Base-by-base conservation (phyloP, 495 filamentous ascomycete genomes). In the Hypoxylon intermedium region DNA sequence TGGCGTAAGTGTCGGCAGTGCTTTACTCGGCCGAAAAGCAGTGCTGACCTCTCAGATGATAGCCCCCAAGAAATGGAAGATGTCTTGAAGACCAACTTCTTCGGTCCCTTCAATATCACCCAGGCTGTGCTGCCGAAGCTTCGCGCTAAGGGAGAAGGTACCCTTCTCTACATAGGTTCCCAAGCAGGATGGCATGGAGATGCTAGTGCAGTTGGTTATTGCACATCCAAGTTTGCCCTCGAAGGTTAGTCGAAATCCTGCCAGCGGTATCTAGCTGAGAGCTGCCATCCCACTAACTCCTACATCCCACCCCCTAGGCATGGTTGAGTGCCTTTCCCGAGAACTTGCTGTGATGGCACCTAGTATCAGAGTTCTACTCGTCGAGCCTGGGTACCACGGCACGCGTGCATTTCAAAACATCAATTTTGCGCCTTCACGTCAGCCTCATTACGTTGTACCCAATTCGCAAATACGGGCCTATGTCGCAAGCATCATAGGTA, bases 351-450 rank as follows among this genome's bases (percentile, higher is more conserved):
- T 23, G 45, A 26, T 81, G 13, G 64, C 58, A 1, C 70, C 70
- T 0, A 67, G 67, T n/a, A 70, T 82, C 26, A 59, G 73, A 4
- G 71, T 43, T 6, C 56, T 67, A 0, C 48, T 68, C 6, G 60
- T 81, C 18, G 75, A 80, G 56, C 79, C 76, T 2, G 77, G 74
- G 3, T 57, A 57, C 24, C 61, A 62, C 42, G 5, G 26, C 20
- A 67, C 64, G 2, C 47, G 19, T 3, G 47, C 15, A 9, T 59
- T 59, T 24, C 18, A 36, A 6, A 59, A 59, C 1, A 45, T 59
- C 3, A 53, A 38, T 34, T 36, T 52, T 19, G 59, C 43, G 33
- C 56, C 47, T 1, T 9, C 34, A 26, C 38, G 56, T 5, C 36
- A 41, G 28, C 11, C 47, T 37, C 5, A 18, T 15, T 46, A 44